These are phyloP conservation scores for Phyllosticta citribraziliensis DNA, from an alignment of 2,329 filamentous ascomycete genomes.

Conservation along the genomic window DNA sequence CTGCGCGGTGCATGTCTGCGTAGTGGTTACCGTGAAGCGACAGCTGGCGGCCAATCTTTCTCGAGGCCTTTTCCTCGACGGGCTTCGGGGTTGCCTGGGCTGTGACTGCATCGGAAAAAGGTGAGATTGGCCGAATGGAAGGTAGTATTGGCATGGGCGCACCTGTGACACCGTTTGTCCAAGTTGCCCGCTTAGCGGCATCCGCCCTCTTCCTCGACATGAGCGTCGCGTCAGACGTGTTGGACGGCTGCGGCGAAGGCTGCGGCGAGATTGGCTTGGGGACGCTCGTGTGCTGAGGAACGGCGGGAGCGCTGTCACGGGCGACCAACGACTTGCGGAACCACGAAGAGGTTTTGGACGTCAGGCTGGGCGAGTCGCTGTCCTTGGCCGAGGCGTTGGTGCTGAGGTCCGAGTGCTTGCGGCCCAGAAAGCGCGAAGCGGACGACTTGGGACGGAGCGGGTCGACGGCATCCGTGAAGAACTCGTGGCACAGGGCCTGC, in stretches of 20 bases:
- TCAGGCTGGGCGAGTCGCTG: slow-evolving; percentile 48
- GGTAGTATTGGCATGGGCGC: slow-evolving; percentile 94
- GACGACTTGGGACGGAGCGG: slow-evolving; percentile 87
- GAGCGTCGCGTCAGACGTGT: slow-evolving; percentile 33
- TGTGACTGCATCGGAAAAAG: slow-evolving; percentile 86
- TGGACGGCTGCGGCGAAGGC: slow-evolving; percentile 34
- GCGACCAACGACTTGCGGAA: slow-evolving; percentile 91
- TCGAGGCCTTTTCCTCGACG: slow-evolving; percentile 57
- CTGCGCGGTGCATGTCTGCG: slow-evolving; percentile 76
- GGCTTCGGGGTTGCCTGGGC: slow-evolving; percentile 69
- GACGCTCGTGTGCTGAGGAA: slow-evolving; percentile 34
- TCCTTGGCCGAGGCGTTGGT: slow-evolving; percentile 53
- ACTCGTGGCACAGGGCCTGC: slow-evolving; percentile 91
- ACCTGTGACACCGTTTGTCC: slow-evolving; percentile 72
- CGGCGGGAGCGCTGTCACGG: slow-evolving; percentile 56
- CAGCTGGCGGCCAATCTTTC: slow-evolving; percentile 91
- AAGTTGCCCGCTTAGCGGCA: slow-evolving; percentile 77
- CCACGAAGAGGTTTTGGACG: slow-evolving; percentile 81
- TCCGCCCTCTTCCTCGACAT: slow-evolving; percentile 46
- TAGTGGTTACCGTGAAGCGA: slow-evolving; percentile 92
- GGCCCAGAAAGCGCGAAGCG: slow-evolving; percentile 69
- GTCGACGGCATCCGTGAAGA: slow-evolving; percentile 86
- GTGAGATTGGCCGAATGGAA: slow-evolving; percentile 87
- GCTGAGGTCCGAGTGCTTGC: slow-evolving; percentile 80
- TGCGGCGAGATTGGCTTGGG: slow-evolving; percentile 32